Base-by-base conservation (phyloP, 148 eudicot genomes). In the Amaranthus cruentus region DNA sequence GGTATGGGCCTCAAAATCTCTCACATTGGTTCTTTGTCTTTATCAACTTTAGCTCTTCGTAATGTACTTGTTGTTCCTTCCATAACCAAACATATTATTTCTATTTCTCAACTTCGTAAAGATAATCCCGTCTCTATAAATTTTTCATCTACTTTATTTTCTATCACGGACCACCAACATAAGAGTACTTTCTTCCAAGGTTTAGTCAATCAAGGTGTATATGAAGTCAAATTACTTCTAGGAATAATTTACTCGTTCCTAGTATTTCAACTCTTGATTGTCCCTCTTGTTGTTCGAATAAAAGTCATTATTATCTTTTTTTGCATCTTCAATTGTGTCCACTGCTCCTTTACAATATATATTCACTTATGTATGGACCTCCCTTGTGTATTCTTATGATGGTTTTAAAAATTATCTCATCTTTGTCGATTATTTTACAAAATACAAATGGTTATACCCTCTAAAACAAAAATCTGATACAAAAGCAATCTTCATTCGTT, bases 381-480 rank as follows among this genome's bases (percentile, higher is more conserved):
- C 38, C 38, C 38, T 2, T 28, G 38, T 28, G 38, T 28, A 28
- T 28, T 28, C 2, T 28, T 28, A 28, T 28, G 38, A 28, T 28
- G 2, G 38, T 28, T 28, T 28, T 0, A 28, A 28, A 28, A 0
- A 28, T 28, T 28, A 28, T 28, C 38, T 74, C 1, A 53, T 74
- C 2, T 74, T 74, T 53, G 70, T 74, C 44, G 77, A 74, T 55
- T 70, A 64, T 13, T 66, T n/a, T n/a, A 57, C 70, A 4, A 63
- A 55, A 15, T 65, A 63, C 38, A 65, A 9, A 2, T 74, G 77
- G 77, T 28, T 64, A 5, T 74, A 21, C n/a, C 38, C 38, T 28
- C 38, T 28, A 28, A 28, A 28, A 28, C 38, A 28, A 28, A 28
- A 56, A 69, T 7, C 49, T 74, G 4, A 74, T 64, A 38, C 21